phyloP scores from a whole-genome alignment of 768 basidiomycete species.

The Rhizopogon salebrosus region DNA sequence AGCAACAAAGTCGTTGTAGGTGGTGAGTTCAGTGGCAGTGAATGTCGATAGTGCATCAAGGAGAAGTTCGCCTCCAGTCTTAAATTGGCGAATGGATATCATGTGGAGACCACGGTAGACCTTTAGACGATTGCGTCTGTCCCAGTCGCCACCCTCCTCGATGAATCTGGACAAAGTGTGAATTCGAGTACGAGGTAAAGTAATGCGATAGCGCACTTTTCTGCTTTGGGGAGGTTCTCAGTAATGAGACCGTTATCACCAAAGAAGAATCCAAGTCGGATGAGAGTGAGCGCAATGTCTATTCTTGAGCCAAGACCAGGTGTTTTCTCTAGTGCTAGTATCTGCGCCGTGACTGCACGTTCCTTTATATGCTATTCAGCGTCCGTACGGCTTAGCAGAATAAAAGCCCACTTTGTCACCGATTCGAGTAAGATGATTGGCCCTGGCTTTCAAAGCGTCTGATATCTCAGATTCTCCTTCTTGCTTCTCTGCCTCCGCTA shows the following conservation, averaged over 20 bases:
- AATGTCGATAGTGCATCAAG: conserved; percentile 93
- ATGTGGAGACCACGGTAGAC: conserved; percentile 88
- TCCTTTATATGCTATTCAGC: conserved; percentile 43
- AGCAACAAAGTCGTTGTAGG: conserved; percentile 87
- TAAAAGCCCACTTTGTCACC: conserved; percentile 60
- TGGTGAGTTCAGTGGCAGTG: conserved; percentile 84
- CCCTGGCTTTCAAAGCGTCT: conserved; percentile 79
- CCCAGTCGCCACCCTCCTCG: conserved; percentile 97
- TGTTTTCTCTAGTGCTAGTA: conserved; percentile 83
- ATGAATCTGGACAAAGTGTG: conserved; percentile 52
- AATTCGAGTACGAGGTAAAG: not conserved
- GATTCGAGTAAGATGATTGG: conserved; percentile 82
- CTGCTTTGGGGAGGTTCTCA: conserved; percentile 70
- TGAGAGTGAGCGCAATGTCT: conserved; percentile 85
- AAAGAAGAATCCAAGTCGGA: conserved; percentile 90
- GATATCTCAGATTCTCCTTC: conserved; percentile 93
- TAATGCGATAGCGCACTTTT: conserved; percentile 50
- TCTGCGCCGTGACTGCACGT: conserved; percentile 73
- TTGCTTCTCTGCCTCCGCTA: conserved; percentile 83
- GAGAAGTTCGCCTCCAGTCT: conserved; percentile 76
- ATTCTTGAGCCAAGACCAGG: conserved; percentile 91
- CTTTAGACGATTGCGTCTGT: conserved; percentile 92
- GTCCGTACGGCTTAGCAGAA: not conserved
- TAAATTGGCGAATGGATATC: conserved; percentile 86
- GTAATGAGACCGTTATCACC: conserved; percentile 69